Base-by-base conservation (phyloP, 2,329 filamentous ascomycete genomes). In the Monascus ruber region DNA sequence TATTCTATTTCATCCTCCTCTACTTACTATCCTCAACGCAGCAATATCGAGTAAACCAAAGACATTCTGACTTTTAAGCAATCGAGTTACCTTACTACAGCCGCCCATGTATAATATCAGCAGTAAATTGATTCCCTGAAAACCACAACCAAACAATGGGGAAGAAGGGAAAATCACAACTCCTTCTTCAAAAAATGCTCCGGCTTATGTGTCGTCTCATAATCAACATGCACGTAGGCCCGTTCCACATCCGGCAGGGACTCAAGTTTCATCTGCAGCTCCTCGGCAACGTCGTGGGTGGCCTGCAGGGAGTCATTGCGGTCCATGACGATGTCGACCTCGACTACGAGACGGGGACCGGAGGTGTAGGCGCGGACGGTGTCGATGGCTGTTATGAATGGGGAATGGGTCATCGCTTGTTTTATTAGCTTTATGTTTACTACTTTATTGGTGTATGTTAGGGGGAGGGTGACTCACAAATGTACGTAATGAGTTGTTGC, bases 281-380 rank as follows among this genome's bases (percentile, higher is more conserved):
- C 87, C 64, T 98, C 91, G 0, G 91, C 89, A 8, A 95, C 77
- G 55, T 98, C 91, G 60, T 98, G 91, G 0, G 87, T 91, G 38
- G 80, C 79, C 45, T 76, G 72, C 10, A 98, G 73, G 2, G 78
- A 77, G 39, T 80, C 75, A 1, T 77, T 69, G 0, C 81, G 77
- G 50, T 88, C 79, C 86, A 96, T 94, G 53, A 96, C 89, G 40
- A 96, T 79, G 58, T 98, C 91, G 31, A 96, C 86, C 69, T 98
- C 91, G 49, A 93, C 88, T 48, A 96, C 87, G 34, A 95, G 76
- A 17, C 89, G 76, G 1, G 88, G 77, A 0, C 89, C 89, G 5
- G 81, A 85, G 64, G 95, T 88, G 65, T 94, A 96, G 1, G 88
- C 86, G 37, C 91, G 79, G 3, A 96, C 91, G 1, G 91, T 98